phyloP scores from a whole-genome alignment of 768 basidiomycete genomes.

The Termitomyces sp. region DNA sequence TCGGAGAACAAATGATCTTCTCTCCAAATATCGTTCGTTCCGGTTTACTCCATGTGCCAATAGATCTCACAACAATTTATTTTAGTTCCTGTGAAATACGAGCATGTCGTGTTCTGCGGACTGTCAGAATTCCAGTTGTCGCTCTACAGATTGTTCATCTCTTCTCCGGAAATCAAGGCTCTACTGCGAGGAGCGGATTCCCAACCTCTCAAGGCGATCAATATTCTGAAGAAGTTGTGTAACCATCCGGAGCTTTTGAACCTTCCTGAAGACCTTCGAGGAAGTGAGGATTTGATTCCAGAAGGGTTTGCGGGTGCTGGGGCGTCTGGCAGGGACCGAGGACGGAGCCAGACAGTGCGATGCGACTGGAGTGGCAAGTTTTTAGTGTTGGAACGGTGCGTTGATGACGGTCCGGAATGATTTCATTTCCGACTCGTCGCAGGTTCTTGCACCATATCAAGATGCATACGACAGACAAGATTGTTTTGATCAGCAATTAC shows the following conservation, averaged over 20 bases:
- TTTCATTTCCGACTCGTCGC: background rate
- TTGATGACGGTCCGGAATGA: background rate
- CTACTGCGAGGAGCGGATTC: conserved; percentile 82
- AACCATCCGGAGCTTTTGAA: conserved; percentile 92
- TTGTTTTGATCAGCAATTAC: conserved; percentile 94
- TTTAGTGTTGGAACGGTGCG: conserved; percentile 81
- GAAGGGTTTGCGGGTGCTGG: conserved; percentile 69
- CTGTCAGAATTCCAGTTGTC: conserved; percentile 79
- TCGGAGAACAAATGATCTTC: conserved; percentile 85
- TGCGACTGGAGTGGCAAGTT: conserved; percentile 92
- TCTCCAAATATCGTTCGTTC: conserved; percentile 87
- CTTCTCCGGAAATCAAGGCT: conserved; percentile 88
- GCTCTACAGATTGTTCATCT: conserved; percentile 86
- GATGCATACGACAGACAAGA: conserved; percentile 85
- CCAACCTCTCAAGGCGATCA: conserved; percentile 95
- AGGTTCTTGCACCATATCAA: conserved; percentile 85
- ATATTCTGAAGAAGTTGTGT: conserved; percentile 90
- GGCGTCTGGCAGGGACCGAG: conserved; percentile 31
- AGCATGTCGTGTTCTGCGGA: conserved; percentile 93
- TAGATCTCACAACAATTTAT: background rate
- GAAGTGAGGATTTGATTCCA: conserved; percentile 77
- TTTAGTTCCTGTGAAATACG: conserved; percentile 97
- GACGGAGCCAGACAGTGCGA: conserved; percentile 48
- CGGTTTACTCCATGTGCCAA: background rate
- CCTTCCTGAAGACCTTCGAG: conserved; percentile 76